Conservation (phyloP, 306 rosid species). For the Albizia julibrissin region DNA sequence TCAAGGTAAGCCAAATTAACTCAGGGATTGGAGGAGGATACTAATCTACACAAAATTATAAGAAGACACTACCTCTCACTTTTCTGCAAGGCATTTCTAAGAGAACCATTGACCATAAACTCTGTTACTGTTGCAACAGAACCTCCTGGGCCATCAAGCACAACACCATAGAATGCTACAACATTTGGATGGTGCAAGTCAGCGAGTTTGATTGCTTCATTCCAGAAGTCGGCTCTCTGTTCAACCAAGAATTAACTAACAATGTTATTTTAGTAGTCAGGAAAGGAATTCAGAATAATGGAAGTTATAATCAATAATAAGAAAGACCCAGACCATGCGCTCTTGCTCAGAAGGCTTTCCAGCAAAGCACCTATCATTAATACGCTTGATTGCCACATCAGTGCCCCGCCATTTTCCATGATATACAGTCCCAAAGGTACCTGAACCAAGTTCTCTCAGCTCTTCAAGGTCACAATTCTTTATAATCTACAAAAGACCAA, state of each 20-base stretch:
- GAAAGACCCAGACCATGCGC: slow-evolving; percentile 66
- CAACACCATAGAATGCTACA: slow-evolving; percentile 91
- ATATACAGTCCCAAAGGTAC: slow-evolving; percentile 70
- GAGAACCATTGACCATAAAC: slow-evolving; percentile 92
- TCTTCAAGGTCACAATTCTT: slow-evolving; percentile 87
- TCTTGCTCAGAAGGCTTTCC: slow-evolving; percentile 94
- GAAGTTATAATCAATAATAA: slow-evolving; percentile 19
- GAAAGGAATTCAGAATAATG: slow-evolving; percentile 20
- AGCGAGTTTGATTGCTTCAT: slow-evolving; percentile 95
- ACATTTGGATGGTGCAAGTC: slow-evolving; percentile 98
- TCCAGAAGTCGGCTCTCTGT: slow-evolving; percentile 96
- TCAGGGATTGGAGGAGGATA: neutral
- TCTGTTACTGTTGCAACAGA: slow-evolving; percentile 96
- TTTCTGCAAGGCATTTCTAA: slow-evolving; percentile 80
- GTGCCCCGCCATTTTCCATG: slow-evolving; percentile 98
- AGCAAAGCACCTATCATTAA: slow-evolving; percentile 87
- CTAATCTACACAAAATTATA: slow-evolving; percentile 4
- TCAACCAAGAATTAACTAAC: slow-evolving; percentile 16
- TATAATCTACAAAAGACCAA: slow-evolving; percentile 58
- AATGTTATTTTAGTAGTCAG: slow-evolving; percentile 2
- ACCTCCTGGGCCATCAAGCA: slow-evolving; percentile 88
- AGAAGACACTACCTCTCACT: slow-evolving; percentile 62
- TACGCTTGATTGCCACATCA: slow-evolving; percentile 91
- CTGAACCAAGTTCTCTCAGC: slow-evolving; percentile 52
- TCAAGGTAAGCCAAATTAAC: slow-evolving; percentile 17